Evolutionary conservation across 352 stramenopile species (phyloP), one percentile per base, ranked within the genome.

Genomic region (Globisporangium nodosum): DNA sequence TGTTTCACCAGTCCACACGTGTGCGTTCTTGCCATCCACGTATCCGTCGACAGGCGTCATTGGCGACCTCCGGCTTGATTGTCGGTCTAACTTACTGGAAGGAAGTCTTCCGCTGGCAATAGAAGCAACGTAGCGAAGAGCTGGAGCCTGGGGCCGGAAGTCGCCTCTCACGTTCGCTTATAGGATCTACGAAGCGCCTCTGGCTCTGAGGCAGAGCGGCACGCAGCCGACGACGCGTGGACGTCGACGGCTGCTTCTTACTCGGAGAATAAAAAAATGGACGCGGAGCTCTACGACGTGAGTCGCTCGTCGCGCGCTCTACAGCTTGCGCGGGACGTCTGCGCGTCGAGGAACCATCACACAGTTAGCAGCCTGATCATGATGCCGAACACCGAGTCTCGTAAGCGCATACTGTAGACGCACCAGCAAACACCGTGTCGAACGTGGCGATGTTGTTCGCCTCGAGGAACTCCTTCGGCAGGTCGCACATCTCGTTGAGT

Each of bases 401-500:
- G 24, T 27, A 27, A 27, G 24, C 24, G 24, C 5, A 51, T 15
- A 21, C 24, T 12, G 15, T 18, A 39, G 20, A 35, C 65, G 35
- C 72, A 92, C 84, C 80, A 15, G 68, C 73, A 65, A 94, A 94
- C 33, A 94, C 82, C 13, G 66, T 77, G 30, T 77, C 65, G 56
- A 94, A 69, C 51, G 80, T 92, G 24, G 56, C n/a, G 47, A 90
- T 81, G 61, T 90, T 88, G 74, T 94, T 90, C 35, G 78, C 69
- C 49, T 86, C 75, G 30, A 94, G 57, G 43, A 92, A 78, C 27
- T 92, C 84, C 20, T 70, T 56, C n/a, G 84, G 74, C 53, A 94
- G 59, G 68, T 94, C 84, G 58, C 76, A 82, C 74, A 92, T 75
- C 68, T 94, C 84, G 57, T 94, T 93, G 49, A 93, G 63, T 65